Evolutionary conservation across 176 grass and related monocot genomes (phyloP).

Genomic region (Oryza rufipogon): DNA sequence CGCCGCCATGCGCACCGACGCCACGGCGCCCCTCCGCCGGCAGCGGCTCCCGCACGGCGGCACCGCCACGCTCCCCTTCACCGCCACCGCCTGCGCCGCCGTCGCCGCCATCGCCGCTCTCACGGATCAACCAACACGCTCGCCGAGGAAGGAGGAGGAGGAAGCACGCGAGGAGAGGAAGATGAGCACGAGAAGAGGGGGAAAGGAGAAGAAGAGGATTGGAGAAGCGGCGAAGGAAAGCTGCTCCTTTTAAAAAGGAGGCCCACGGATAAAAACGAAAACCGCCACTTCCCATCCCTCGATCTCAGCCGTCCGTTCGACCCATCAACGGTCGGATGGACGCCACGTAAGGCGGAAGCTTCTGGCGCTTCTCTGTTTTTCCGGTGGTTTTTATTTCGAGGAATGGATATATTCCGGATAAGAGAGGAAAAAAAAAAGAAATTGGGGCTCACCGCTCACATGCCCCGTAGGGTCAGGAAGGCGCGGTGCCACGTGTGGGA

Average conservation of each 20-base stretch:
- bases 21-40: constrained; percentile 47
- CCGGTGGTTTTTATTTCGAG: background rate
- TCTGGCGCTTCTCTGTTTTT: background rate
- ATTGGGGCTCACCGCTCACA: constrained; percentile 46
- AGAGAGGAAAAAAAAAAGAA: background rate
- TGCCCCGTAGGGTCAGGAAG: background rate
- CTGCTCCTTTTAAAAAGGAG: constrained; percentile 47
- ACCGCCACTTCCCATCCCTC: constrained; percentile 1
- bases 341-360: constrained; percentile 22
- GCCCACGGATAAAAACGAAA: constrained; percentile 55
- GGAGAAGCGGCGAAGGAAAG: constrained; percentile 57
- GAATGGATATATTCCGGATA: constrained; percentile 56
- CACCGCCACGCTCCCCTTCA: constrained; percentile 47
- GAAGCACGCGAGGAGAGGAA: constrained; percentile 3
- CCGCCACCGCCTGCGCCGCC: constrained; percentile 50
- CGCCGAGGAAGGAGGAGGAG: background rate
- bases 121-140: constrained; percentile 19
- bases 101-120: constrained; percentile 41
- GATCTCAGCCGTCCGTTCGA: background rate
- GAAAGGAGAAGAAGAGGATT: background rate
- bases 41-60: constrained; percentile 15
- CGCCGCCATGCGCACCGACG: constrained; percentile 36
- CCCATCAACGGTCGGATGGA: background rate
- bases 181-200: background rate
- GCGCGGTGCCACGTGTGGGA: constrained; percentile 24